Evolutionary conservation across 1,284 basidiomycete species (phyloP).

Genomic region (Paramarasmius palmivorus): DNA sequence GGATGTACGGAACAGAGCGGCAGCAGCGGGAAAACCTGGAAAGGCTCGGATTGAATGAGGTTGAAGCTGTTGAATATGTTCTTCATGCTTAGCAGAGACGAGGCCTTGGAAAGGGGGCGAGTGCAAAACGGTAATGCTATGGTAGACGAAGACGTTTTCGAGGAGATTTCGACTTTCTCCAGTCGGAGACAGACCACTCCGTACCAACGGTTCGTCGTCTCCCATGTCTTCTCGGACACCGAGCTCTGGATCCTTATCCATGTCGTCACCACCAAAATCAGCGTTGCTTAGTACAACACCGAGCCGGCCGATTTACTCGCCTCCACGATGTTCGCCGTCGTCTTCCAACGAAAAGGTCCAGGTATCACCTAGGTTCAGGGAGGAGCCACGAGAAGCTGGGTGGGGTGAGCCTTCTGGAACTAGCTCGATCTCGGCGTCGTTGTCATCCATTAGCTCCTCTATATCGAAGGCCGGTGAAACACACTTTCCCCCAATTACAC

Average conservation of each 20-base stretch:
- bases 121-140: background rate
- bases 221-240: constrained; percentile 13
- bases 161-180: constrained; percentile 49
- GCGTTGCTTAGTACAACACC: background rate
- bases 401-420: constrained; percentile 14
- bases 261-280: background rate
- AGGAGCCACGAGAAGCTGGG: constrained; percentile 45
- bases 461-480: constrained; percentile 14
- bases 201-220: constrained; percentile 14
- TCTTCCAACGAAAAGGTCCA: constrained; percentile 43
- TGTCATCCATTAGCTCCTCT: constrained; percentile 9
- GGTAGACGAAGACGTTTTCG: constrained; percentile 57
- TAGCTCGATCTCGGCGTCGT: constrained; percentile 8
- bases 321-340: constrained; percentile 27
- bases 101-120: constrained; percentile 39
- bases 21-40: constrained; percentile 60
- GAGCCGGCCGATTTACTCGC: constrained; percentile 15
- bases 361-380: constrained; percentile 31
- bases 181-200: constrained; percentile 21
- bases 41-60: constrained; percentile 73
- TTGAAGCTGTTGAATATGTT: constrained; percentile 79
- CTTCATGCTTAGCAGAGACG: constrained; percentile 86
- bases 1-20: constrained; percentile 45
- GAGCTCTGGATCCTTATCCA: background rate
- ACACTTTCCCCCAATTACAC: too few relatives aligned